Base-by-base conservation (phyloP, 306 rosid genomes). In the Glycine latifolia region DNA sequence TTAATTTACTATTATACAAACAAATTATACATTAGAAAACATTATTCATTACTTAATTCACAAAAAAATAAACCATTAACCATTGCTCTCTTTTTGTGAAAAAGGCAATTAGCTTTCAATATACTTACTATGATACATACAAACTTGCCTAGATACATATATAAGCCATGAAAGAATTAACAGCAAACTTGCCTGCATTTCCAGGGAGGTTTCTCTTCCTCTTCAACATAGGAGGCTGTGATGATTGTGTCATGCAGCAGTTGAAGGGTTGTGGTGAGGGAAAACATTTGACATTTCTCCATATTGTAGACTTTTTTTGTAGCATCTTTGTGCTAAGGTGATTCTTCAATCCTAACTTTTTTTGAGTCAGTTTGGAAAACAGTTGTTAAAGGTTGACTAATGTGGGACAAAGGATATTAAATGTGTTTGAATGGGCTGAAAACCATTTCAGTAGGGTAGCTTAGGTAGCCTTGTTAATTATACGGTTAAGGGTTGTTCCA, bases 201-300 rank as follows among this genome's bases (percentile, higher is more conserved):
- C 98, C 98, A 4, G 98, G 97, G 67, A 90, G 98, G 85, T 87
- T 94, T 88, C 98, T 87, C 86, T 94, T 94, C 87, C 91, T 94
- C 89, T 94, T 94, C 35, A 66, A 68, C 41, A 68, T 14, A 78
- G 92, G 89, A 74, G 87, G 87, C 35, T 74, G 33, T 35, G 2
- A 35, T n/a, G n/a, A n/a, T 68, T 37, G 49, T 68, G 76, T 39
- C 94, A 85, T 82, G 86, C 37, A 16, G 5, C 56, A 17, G 56
- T 68, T 68, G 74, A 68, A 8, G 76, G 53, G 16, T 69, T 79
- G 14, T 69, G 76, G 70, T 50, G 77, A 81, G 70, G 79, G 14
- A 68, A 87, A 80, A 76, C 77, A 67, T 88, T 84, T 71, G 93
- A 58, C 33, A 88, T 79, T 49, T 73, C 86, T 61, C 86, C 87